phyloP scores from a whole-genome alignment of 805 yeast species.

The Zygoascus ofunaensis region DNA sequence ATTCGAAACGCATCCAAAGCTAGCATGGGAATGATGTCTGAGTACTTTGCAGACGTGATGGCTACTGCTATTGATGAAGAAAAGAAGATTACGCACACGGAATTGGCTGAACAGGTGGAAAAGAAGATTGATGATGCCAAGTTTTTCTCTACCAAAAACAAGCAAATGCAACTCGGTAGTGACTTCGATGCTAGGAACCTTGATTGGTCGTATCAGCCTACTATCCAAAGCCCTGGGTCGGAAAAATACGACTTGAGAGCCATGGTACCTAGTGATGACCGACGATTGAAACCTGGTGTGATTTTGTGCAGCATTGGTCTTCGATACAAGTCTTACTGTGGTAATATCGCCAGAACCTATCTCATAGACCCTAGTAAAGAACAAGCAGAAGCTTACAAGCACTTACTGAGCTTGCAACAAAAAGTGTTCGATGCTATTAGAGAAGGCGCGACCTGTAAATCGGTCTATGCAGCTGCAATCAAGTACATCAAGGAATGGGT shows the following conservation, averaged over 20 bases:
- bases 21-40: conserved; percentile 64
- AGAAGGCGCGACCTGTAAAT: conserved; percentile 59
- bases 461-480: conserved; percentile 56
- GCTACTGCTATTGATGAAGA: conserved; percentile 82
- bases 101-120: conserved; percentile 68
- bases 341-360: conserved; percentile 80
- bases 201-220: conserved; percentile 93
- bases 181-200: conserved; percentile 68
- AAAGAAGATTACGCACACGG: conserved; percentile 58
- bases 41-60: conserved; percentile 78
- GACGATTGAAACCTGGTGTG: conserved; percentile 61
- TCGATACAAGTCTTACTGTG: conserved; percentile 81
- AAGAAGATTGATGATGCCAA: conserved; percentile 71
- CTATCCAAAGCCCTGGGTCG: conserved; percentile 75
- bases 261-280: conserved; percentile 65
- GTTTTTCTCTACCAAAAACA: conserved; percentile 45
- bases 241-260: conserved; percentile 70
- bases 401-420: conserved; percentile 59
- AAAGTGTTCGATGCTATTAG: conserved; percentile 53
- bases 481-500: conserved; percentile 49
- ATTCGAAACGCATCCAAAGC: conserved; percentile 67
- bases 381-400: conserved; percentile 71
- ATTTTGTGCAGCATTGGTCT: conserved; percentile 78
- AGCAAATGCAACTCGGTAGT: conserved; percentile 45
- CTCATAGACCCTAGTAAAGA: conserved; percentile 79